A percentile compares a stretch with the other conserved stretches of the same genome.
These are phyloP conservation scores for Solanum hybrid DNA, from an alignment of 305 asterid species.

Conservation along the genomic window DNA sequence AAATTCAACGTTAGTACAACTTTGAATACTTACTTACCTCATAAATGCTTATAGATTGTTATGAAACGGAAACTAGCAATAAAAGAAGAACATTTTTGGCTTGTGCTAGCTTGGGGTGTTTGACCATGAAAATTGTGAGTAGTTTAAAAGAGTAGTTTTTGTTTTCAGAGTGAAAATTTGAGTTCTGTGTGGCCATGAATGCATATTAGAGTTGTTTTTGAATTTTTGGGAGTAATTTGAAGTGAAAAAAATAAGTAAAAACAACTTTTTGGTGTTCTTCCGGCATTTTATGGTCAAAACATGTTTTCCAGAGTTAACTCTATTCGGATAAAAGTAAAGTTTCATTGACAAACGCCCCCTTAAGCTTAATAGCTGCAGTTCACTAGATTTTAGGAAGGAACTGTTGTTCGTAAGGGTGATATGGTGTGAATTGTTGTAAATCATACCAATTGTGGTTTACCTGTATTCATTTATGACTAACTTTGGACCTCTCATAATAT, in stretches of 20 bases:
- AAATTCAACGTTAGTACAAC: not conserved
- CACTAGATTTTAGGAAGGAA: not conserved
- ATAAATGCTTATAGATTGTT: not conserved
- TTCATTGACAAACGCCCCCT: not conserved
- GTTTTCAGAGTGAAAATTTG: not conserved
- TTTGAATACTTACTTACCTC: not conserved
- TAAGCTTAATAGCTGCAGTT: not conserved
- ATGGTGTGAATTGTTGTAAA: not conserved
- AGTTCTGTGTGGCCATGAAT: not conserved
- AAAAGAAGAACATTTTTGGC: not conserved
- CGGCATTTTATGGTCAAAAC: not conserved
- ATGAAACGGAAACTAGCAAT: not conserved
- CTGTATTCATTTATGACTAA: not conserved
- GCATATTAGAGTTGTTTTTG: not conserved
- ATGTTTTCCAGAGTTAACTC: not conserved
- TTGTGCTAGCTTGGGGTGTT: not conserved
- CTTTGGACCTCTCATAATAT: not conserved
- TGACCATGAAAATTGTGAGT: not conserved
- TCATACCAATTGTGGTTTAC: not conserved
- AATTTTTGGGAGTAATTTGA: not conserved
- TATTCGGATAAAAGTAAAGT: not conserved
- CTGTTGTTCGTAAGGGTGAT: not conserved
- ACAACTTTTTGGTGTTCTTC: not conserved
- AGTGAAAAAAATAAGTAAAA: not conserved
- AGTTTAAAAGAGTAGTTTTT: not conserved